A percentile compares a stretch with the other conserved stretches of the same genome.
These are phyloP conservation scores for Kwoniella shivajii DNA, from an alignment of 1,284 basidiomycete genomes.

Conservation along the genomic window DNA sequence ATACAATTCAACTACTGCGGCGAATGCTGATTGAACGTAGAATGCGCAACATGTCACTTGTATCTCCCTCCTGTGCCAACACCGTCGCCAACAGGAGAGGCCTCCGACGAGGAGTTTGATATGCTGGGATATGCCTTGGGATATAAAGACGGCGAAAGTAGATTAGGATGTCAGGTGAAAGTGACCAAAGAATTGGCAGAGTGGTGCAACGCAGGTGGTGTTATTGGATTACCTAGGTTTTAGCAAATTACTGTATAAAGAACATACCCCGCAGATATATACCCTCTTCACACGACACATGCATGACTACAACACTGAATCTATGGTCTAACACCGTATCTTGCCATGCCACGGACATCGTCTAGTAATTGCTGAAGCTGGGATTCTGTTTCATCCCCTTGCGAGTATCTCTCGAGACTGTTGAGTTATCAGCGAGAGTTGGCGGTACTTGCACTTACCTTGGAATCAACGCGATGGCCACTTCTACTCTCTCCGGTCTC, in stretches of 20 bases:
- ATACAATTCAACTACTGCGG: background rate
- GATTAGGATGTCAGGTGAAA: constrained; percentile 53
- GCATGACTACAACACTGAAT: constrained; percentile 11
- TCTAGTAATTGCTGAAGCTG: constrained; percentile 40
- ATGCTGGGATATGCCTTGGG: constrained; percentile 52
- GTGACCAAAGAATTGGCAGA: constrained; percentile 43
- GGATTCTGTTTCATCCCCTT: constrained; percentile 37
- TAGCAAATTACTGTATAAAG: constrained; percentile 18
- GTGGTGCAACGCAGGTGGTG: constrained; percentile 45
- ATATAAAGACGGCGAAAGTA: constrained; percentile 41
- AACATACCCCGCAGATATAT: constrained; percentile 4
- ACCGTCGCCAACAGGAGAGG: constrained; percentile 34
- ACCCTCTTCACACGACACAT: background rate
- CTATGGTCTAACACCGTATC: constrained; percentile 26
- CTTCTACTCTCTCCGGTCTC: constrained; percentile 43
- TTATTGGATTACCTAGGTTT: constrained; percentile 47
- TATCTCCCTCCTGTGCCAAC: constrained; percentile 33
- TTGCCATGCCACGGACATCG: constrained; percentile 39
- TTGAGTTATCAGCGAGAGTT: background rate
- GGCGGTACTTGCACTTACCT: constrained; percentile 33
- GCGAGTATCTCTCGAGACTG: constrained; percentile 46
- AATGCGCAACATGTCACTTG: constrained; percentile 55
- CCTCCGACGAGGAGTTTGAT: constrained; percentile 51
- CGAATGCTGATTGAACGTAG: constrained; percentile 19
- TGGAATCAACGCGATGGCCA: constrained; percentile 48